Evolutionary conservation across 257 asterid genomes (phyloP).

Genomic region (Ajuga chamaepitys): DNA sequence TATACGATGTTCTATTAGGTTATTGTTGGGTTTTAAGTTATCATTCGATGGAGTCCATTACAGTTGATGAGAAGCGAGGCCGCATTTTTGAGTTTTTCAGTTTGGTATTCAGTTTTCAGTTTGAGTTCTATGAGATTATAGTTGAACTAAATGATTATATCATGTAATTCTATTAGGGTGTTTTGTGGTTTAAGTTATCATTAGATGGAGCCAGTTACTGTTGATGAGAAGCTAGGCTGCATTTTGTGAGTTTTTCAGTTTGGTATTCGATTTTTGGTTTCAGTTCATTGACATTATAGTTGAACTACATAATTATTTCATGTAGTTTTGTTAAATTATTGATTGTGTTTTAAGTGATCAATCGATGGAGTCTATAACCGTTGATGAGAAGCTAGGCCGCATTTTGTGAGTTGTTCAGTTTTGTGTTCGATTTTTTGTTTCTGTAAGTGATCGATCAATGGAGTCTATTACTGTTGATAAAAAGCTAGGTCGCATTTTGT

Average conservation of each 20-base stretch:
- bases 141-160: neutral
- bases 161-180: no score
- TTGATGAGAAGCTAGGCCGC: constrained; percentile 74
- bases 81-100: no score
- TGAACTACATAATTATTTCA: neutral
- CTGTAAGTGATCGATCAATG: neutral
- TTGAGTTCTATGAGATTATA: neutral
- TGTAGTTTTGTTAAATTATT: neutral
- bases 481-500: constrained; percentile 75
- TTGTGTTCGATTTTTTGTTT: no score
- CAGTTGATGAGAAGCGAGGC: no score
- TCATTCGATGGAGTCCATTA: no score
- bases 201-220: constrained; percentile 54
- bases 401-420: constrained; percentile 47
- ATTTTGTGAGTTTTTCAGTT: constrained; percentile 46
- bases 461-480: constrained; percentile 48
- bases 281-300: no score
- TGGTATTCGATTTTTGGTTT: neutral
- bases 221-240: constrained; percentile 73
- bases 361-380: constrained; percentile 21
- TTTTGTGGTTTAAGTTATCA: no score
- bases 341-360: neutral
- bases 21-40: no score
- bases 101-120: neutral
- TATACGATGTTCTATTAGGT: no score